phyloP scores from a whole-genome alignment of 768 basidiomycete genomes.

The Bullera alba region DNA sequence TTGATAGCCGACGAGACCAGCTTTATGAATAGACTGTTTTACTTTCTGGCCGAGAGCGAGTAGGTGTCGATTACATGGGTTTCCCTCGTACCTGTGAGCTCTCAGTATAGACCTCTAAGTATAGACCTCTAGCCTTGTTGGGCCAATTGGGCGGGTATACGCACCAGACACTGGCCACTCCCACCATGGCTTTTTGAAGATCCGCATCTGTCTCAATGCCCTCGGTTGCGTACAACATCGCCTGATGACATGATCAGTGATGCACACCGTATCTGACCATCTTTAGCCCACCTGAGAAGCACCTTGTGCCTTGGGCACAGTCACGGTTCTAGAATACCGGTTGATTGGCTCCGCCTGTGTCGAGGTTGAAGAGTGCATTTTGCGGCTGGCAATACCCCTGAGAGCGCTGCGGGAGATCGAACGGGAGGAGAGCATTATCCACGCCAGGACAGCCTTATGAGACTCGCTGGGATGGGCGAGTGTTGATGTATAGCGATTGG shows the following conservation, averaged over 20 bases:
- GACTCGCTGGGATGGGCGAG: too few relatives aligned
- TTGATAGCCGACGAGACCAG: conserved; percentile 81
- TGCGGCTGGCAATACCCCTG: too few relatives aligned
- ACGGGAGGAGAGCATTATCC: too few relatives aligned
- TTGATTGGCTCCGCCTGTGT: conserved; percentile 41
- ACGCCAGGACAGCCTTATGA: too few relatives aligned
- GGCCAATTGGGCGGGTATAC: conserved; percentile 24
- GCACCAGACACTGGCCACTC: conserved; percentile 92
- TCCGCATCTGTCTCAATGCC: conserved; percentile 73
- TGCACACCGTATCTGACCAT: neutral
- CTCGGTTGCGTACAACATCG: conserved; percentile 99
- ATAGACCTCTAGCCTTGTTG: neutral
- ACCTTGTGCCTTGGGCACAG: conserved; percentile 87
- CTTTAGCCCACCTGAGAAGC: conserved; percentile 67
- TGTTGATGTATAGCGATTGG: too few relatives aligned
- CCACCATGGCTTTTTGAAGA: conserved; percentile 94
- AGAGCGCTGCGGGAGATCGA: too few relatives aligned
- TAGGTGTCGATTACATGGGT: conserved; percentile 96
- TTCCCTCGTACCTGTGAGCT: conserved; percentile 86
- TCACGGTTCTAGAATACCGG: conserved; percentile 70
- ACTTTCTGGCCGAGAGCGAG: conserved; percentile 79
- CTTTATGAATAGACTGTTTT: conserved; percentile 67
- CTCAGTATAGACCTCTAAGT: too few relatives aligned
- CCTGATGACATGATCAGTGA: conserved; percentile 51
- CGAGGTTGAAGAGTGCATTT: neutral